Evolutionary conservation across 2,329 filamentous ascomycete species (phyloP).

Genomic region (Monosporascus sp.): DNA sequence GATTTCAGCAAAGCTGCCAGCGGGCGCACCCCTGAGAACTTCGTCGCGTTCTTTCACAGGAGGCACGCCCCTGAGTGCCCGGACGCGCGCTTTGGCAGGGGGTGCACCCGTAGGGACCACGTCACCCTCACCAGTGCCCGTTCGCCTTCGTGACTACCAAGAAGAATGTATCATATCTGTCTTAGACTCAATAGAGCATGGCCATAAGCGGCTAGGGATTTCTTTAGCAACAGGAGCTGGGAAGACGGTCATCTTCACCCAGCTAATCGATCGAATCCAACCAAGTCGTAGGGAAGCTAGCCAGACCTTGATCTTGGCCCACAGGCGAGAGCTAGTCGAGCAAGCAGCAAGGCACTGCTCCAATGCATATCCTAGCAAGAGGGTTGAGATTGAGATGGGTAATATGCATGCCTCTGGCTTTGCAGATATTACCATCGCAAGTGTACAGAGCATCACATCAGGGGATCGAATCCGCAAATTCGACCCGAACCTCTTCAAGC

Average conservation of each 20-base stretch:
- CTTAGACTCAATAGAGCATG: conserved; percentile 59
- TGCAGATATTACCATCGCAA: conserved; percentile 92
- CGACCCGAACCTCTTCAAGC: conserved; percentile 73
- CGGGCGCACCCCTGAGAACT: conserved; percentile 2
- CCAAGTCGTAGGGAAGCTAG: conserved; percentile 51
- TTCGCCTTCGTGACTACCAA: conserved; percentile 77
- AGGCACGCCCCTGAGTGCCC: conserved; percentile 3
- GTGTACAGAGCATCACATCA: conserved; percentile 77
- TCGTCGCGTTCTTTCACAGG: conserved; percentile 1
- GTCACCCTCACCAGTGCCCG: conserved; percentile 4
- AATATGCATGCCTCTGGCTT: conserved; percentile 66
- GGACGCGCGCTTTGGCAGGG: conserved; percentile 1
- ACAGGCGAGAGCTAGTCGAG: conserved; percentile 88
- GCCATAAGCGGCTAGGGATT: conserved; percentile 75
- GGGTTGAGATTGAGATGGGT: conserved; percentile 89
- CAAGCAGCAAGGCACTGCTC: conserved; percentile 85
- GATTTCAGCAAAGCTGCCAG: conserved; percentile 2
- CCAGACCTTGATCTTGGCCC: conserved; percentile 85
- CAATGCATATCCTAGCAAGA: conserved; percentile 72
- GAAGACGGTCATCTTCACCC: conserved; percentile 96
- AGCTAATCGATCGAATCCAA: conserved; percentile 75
- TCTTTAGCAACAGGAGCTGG: conserved; percentile 85
- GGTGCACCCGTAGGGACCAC: conserved; percentile 2
- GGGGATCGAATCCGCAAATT: conserved; percentile 76
- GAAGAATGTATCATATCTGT: conserved; percentile 87